Percentiles rank a stretch among this genome's conserved stretches.
These are phyloP conservation scores for Aegilops tauschii DNA, from an alignment of 176 grass and related monocot genomes.

Conservation along the genomic window DNA sequence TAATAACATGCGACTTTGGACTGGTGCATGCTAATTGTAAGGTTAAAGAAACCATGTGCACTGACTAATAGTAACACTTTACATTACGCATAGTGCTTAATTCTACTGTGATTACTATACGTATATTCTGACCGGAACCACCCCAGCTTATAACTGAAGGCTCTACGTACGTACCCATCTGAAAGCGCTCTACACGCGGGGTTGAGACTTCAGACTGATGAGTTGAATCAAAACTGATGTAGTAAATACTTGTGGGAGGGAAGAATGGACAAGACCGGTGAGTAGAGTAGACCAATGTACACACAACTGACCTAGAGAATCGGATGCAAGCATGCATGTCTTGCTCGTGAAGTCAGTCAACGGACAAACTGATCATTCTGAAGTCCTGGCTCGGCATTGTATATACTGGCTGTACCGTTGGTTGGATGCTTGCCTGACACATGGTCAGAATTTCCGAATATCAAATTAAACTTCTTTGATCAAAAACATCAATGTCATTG, in stretches of 20 bases:
- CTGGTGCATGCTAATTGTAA: not conserved
- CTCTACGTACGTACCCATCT: not conserved
- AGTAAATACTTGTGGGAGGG: not conserved
- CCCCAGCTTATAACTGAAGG: not conserved
- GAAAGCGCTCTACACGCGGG: not conserved
- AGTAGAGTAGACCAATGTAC: not conserved
- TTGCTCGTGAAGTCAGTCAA: slow-evolving; percentile 10
- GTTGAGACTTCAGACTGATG: slow-evolving; percentile 26
- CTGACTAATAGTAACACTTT: slow-evolving; percentile 4
- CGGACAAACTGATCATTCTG: not conserved
- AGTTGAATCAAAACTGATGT: slow-evolving; percentile 1
- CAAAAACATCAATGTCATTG: not conserved
- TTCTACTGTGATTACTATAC: slow-evolving; percentile 23
- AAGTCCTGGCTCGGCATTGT: not conserved
- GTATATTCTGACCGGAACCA: not conserved
- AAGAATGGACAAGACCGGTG: not conserved
- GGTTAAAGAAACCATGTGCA: not conserved
- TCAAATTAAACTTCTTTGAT: not conserved
- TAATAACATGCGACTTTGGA: not conserved
- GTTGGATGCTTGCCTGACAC: slow-evolving; percentile 1
- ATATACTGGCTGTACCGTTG: not conserved
- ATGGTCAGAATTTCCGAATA: slow-evolving; percentile 6
- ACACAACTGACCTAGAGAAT: not conserved
- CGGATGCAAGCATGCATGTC: not conserved
- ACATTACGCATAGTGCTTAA: slow-evolving; percentile 6